Base-by-base conservation (phyloP, 2,329 filamentous ascomycete genomes). In the Venturia effusa region DNA sequence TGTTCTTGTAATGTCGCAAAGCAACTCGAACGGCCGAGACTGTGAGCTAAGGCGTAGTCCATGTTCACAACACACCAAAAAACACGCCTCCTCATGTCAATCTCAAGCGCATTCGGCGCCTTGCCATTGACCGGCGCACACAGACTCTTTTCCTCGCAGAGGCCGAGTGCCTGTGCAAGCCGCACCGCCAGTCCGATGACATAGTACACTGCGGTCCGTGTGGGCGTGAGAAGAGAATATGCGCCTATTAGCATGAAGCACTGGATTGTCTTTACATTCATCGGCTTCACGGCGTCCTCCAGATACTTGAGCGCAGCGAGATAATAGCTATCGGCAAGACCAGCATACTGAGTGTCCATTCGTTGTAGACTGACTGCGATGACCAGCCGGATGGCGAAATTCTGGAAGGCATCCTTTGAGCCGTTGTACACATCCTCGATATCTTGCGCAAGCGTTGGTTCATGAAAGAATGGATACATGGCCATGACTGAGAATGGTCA, bases 291-390 rank as follows among this genome's bases (percentile, higher is more conserved):
- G 13, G 95, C 87, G 2, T 86, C 85, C 73, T 97, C 90, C 66
- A 97, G 86, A 69, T 87, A 87, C 66, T 88, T 86, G 77, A 97
- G 86, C 5, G 93, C 93, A 30, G 92, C 89, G 27, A 97, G 82
- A 71, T 97, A 97, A 76, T 96, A 97, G 72, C 91, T 92, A 75
- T 97, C 93, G 37, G 94, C 93, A 34, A 97, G 79, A 30, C 92
- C 92, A n/a, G 92, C 92, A 74, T 94, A 97, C 68, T 90, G 87
- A 0, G 88, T 84, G 72, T 92, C 90, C 70, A 97, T 82, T 74
- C 95, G 96, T 75, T 97, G 93, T 75, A 97, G 84, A 73, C 91
- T 93, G 71, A 97, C 96, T 37, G 94, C 93, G 71, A 97, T 86
- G 62, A 97, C 90, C 85, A 97, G 92, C 65, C 90, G 87, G 61